A percentile compares a stretch with the other conserved stretches of the same genome.
Conservation (phyloP, 192 early-diverging fungal genomes). For the Coemansia sp. region DNA sequence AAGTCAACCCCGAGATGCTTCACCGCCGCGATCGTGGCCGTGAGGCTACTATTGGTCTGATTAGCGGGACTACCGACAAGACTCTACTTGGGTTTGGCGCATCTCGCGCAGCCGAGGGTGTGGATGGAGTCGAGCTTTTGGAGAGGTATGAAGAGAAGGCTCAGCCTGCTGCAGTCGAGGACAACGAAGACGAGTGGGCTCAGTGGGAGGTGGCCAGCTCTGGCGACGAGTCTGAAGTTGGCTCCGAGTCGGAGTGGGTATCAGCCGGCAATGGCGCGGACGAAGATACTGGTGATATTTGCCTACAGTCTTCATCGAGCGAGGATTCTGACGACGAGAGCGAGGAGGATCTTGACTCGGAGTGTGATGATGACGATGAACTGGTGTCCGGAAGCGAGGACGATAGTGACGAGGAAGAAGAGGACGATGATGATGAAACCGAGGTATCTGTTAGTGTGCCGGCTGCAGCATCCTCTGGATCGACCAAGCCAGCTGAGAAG, state of each 20-base stretch:
- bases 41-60: constrained; percentile 73
- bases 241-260: constrained; percentile 41
- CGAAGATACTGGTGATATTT: constrained; percentile 25
- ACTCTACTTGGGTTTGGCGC: constrained; percentile 71
- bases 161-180: not conserved
- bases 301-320: not conserved
- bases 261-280: constrained; percentile 29
- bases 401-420: constrained; percentile 28
- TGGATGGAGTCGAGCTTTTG: constrained; percentile 83
- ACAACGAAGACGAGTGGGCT: constrained; percentile 18
- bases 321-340: constrained; percentile 19
- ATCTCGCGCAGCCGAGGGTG: constrained; percentile 61
- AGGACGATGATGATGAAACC: constrained; percentile 26
- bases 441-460: not conserved
- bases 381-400: constrained; percentile 35
- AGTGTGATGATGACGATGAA: constrained; percentile 55
- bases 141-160: constrained; percentile 50
- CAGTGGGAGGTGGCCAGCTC: constrained; percentile 26
- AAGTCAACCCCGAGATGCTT: constrained; percentile 94
- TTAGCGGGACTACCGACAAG: constrained; percentile 53
- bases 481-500: constrained; percentile 7
- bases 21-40: constrained; percentile 93
- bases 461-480: not conserved
- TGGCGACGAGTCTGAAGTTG: constrained; percentile 13
- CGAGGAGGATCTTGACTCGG: constrained; percentile 49